A percentile compares a stretch with the other conserved stretches of the same genome.
These are phyloP conservation scores for Pseudogymnoascus sp. DNA, from an alignment of 2,329 filamentous ascomycete genomes.

Conservation along the genomic window DNA sequence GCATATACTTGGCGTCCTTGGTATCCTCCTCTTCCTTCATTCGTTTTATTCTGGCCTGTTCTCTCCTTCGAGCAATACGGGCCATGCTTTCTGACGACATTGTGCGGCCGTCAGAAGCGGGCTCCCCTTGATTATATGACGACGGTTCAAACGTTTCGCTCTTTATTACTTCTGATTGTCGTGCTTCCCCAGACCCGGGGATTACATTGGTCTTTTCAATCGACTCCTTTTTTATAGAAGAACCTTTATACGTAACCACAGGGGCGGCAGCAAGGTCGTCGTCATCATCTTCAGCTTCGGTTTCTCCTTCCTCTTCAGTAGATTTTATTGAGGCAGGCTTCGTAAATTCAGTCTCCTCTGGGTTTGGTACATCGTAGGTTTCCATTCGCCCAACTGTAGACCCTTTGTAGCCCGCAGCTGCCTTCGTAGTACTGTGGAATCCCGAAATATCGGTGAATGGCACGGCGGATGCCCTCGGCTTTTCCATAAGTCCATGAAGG, in stretches of 20 bases:
- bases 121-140: not conserved
- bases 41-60: conserved; percentile 15
- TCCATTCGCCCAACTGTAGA: conserved; percentile 20
- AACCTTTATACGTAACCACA: conserved; percentile 11
- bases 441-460: not conserved
- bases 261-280: conserved; percentile 22
- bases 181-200: conserved; percentile 15
- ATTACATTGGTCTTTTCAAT: not conserved
- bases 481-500: conserved; percentile 37
- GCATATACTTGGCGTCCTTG: conserved; percentile 12
- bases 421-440: conserved; percentile 7
- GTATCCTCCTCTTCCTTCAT: conserved; percentile 18
- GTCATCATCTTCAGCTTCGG: conserved; percentile 19
- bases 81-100: not conserved
- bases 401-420: conserved; percentile 1
- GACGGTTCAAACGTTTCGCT: not conserved
- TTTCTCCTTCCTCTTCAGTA: conserved; percentile 9
- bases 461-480: conserved; percentile 20
- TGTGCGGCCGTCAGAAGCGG: not conserved
- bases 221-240: not conserved
- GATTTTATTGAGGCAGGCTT: not conserved
- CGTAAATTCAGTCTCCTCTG: not conserved
- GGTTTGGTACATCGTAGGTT: conserved; percentile 16
- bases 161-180: conserved; percentile 19
- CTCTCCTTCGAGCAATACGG: conserved; percentile 10